These are phyloP conservation scores for Chaetothyriales sp. DNA, from an alignment of 2,329 filamentous ascomycete genomes.

Conservation along the genomic window DNA sequence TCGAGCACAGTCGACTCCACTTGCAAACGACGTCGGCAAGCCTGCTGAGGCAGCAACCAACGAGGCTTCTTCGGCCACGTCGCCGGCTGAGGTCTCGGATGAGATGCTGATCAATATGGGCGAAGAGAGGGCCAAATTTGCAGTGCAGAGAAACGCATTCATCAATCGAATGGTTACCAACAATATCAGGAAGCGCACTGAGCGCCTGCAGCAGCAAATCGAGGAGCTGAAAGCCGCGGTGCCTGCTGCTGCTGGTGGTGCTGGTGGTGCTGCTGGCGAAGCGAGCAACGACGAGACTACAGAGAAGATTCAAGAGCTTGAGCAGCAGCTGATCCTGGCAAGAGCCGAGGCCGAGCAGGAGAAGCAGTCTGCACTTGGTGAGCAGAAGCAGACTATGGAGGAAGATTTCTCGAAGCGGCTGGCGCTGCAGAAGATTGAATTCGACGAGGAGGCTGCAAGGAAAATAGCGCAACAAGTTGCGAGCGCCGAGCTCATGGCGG, in stretches of 20 bases:
- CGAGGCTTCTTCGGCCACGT: constrained; percentile 13
- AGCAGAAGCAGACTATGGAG: constrained; percentile 25
- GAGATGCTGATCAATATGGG: constrained; percentile 30
- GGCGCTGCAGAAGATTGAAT: constrained; percentile 44
- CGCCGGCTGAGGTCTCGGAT: constrained; percentile 22
- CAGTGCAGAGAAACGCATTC: constrained; percentile 37
- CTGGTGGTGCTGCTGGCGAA: too few relatives aligned
- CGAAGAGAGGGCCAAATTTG: constrained; percentile 37
- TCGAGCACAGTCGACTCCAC: constrained; percentile 23
- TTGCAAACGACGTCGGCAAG: constrained; percentile 22
- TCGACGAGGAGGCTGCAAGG: constrained; percentile 24
- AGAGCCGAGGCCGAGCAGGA: constrained; percentile 20
- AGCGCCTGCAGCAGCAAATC: constrained; percentile 22
- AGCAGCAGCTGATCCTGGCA: constrained; percentile 11
- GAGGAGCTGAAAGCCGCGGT: constrained; percentile 21
- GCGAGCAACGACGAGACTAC: background rate
- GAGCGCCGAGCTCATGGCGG: constrained; percentile 43
- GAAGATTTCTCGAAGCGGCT: constrained; percentile 27
- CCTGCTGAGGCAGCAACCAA: constrained; percentile 11
- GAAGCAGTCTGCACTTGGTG: constrained; percentile 29
- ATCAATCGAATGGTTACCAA: constrained; percentile 38
- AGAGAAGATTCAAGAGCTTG: constrained; percentile 7
- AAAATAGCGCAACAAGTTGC: constrained; percentile 38
- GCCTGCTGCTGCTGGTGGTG: too few relatives aligned
- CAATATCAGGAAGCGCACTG: constrained; percentile 42